Evolutionary conservation across 306 rosid genomes (phyloP), one percentile per base, ranked within the genome.

Genomic region (Cucurbita maxima): DNA sequence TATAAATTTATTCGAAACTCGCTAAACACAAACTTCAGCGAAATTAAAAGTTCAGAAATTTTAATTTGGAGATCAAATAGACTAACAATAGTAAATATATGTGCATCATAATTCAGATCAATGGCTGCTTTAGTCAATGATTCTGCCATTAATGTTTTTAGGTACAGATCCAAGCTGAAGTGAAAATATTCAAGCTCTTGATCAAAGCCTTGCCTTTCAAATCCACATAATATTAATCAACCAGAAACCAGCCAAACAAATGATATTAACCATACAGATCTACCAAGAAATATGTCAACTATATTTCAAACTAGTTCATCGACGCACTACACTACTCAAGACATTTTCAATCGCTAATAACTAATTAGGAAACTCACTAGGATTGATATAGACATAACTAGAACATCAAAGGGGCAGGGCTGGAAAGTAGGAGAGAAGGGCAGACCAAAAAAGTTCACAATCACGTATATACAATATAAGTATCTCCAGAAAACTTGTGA

Each of bases 401-500:
- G 51, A 50, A 9, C 50, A 43, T 68, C 36, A 18, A 41, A 41
- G 45, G n/a, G 11, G 8, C 6, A 19, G 34, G 44, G 11, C 7
- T 10, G 54, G 37, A 18, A 40, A 16, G 30, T 3, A 63, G 37
- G 51, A 14, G 56, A 68, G 19, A 48, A 68, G 73, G 43, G 57
- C 43, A 51, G 47, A 52, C 58, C 44, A 70, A 70, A 70, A 70
- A 51, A 70, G 59, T 56, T 70, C 25, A 50, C 74, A 51, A 51
- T 70, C 58, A 70, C 56, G 41, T 70, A 70, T 70, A 14, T 70
- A 70, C 74, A 51, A 69, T 22, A 22, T 3, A 47, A 50, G 45
- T 15, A 51, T 70, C 74, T 47, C 58, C 58, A 48, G 74, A 70
- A 70, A 70, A 48, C 74, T 70, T 30, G 57, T 13, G 74, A 69